Evolutionary conservation across 2,329 filamentous ascomycete species (phyloP).

Genomic region (Diaporthe sp.): DNA sequence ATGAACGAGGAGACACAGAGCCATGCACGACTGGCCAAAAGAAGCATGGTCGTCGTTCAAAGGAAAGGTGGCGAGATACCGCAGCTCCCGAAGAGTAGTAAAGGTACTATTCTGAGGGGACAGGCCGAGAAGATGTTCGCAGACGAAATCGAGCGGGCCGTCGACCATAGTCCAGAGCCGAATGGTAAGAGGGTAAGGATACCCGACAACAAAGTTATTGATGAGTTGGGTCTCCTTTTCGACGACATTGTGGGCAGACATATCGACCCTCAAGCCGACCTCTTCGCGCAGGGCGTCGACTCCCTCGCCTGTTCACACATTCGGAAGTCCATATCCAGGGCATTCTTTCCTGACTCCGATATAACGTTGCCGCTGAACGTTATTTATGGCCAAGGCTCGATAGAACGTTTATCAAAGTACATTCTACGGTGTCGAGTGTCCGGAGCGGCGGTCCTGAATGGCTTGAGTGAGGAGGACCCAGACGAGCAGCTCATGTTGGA

Average conservation of each 20-base stretch:
- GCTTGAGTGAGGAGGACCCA: slow-evolving; percentile 7
- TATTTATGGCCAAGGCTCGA: slow-evolving; percentile 68
- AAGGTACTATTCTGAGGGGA: slow-evolving; percentile 67
- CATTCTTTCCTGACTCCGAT: slow-evolving; percentile 35
- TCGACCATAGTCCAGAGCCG: slow-evolving; percentile 42
- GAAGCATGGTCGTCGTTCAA: slow-evolving; percentile 61
- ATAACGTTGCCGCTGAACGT: slow-evolving; percentile 62
- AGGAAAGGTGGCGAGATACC: slow-evolving; percentile 39
- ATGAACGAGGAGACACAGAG: slow-evolving; percentile 60
- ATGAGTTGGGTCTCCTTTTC: slow-evolving; percentile 47
- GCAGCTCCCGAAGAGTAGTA: slow-evolving; percentile 69
- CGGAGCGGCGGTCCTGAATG: slow-evolving; percentile 4
- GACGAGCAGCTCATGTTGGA: slow-evolving; percentile 41
- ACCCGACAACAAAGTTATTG: slow-evolving; percentile 47
- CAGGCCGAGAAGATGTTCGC: slow-evolving; percentile 62
- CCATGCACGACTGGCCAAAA: slow-evolving; percentile 60
- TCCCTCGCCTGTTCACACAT: slow-evolving; percentile 68
- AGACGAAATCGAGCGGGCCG: slow-evolving; percentile 57
- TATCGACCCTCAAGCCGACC: slow-evolving; percentile 54
- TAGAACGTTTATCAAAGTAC: slow-evolving; percentile 46
- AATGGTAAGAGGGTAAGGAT: slow-evolving; percentile 34
- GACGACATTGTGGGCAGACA: slow-evolving; percentile 42
- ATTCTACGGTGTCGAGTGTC: slow-evolving; percentile 36
- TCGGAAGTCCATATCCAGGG: slow-evolving; percentile 46
- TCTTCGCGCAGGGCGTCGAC: slow-evolving; percentile 69